Conservation (phyloP, 257 asterid species). For the Solanum arcanum region DNA sequence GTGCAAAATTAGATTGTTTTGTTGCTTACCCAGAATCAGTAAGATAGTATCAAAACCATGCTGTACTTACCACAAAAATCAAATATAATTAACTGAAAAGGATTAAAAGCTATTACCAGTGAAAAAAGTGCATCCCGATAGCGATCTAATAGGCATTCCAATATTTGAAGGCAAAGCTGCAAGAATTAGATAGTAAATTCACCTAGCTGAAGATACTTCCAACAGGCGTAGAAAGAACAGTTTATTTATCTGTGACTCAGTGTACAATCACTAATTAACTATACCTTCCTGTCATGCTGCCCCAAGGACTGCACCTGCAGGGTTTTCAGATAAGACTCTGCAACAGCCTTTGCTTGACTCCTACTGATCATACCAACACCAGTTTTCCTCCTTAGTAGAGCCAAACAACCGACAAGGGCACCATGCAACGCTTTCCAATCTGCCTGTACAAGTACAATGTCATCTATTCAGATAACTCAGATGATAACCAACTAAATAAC, state of each 20-base stretch:
- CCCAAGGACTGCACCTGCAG: constrained; percentile 83
- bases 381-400: constrained; percentile 61
- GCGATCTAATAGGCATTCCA: constrained; percentile 66
- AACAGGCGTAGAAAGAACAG: background rate
- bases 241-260: background rate
- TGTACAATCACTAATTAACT: background rate
- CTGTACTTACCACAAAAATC: background rate
- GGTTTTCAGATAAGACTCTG: constrained; percentile 40
- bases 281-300: constrained; percentile 85
- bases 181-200: constrained; percentile 6
- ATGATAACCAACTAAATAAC: background rate
- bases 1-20: background rate
- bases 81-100: background rate
- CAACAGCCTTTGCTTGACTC: constrained; percentile 61
- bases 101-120: constrained; percentile 38
- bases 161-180: constrained; percentile 89
- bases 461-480: constrained; percentile 10
- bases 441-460: constrained; percentile 46
- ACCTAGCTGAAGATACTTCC: background rate
- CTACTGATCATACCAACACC: constrained; percentile 44
- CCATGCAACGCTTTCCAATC: constrained; percentile 97
- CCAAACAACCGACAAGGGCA: constrained; percentile 92
- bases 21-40: background rate
- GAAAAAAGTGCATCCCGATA: constrained; percentile 44
- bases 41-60: background rate